These are phyloP conservation scores for Tylopilus plumbeoviolaceoides DNA, from an alignment of 768 basidiomycete species.

Conservation along the genomic window DNA sequence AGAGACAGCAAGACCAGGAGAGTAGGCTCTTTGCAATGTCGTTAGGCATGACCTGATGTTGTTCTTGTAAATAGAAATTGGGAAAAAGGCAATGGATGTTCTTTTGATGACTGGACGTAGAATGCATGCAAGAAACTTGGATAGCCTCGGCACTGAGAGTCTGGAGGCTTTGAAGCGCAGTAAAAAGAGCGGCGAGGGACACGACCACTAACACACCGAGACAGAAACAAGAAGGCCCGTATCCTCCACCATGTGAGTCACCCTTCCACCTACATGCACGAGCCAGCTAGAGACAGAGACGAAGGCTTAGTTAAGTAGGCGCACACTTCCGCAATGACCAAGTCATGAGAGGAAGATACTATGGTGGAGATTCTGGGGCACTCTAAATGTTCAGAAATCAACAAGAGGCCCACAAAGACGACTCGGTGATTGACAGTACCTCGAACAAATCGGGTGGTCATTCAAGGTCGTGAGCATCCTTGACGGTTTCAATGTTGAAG, in stretches of 20 bases:
- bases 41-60: too few species aligned
- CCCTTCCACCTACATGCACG: conserved; percentile 71
- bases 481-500: conserved; percentile 76
- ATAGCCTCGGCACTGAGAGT: too few species aligned
- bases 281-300: conserved; percentile 71
- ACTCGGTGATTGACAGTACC: conserved; percentile 33
- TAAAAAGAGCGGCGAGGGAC: background rate
- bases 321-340: conserved; percentile 80
- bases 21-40: too few species aligned
- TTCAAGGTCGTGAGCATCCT: conserved; percentile 75
- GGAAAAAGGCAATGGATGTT: too few species aligned
- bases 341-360: conserved; percentile 52
- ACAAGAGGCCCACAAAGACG: background rate
- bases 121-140: too few species aligned
- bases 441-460: conserved; percentile 76
- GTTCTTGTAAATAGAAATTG: too few species aligned
- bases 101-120: too few species aligned
- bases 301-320: conserved; percentile 71
- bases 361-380: conserved; percentile 68
- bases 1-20: too few species aligned
- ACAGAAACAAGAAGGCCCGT: conserved; percentile 82
- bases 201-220: conserved; percentile 61
- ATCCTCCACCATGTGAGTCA: conserved; percentile 81
- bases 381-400: conserved; percentile 34
- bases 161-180: too few species aligned